Percentiles rank a stretch among this genome's conserved stretches.
phyloP scores from a whole-genome alignment of 2,329 filamentous ascomycete genomes.

The Cordyceps pruinosa region DNA sequence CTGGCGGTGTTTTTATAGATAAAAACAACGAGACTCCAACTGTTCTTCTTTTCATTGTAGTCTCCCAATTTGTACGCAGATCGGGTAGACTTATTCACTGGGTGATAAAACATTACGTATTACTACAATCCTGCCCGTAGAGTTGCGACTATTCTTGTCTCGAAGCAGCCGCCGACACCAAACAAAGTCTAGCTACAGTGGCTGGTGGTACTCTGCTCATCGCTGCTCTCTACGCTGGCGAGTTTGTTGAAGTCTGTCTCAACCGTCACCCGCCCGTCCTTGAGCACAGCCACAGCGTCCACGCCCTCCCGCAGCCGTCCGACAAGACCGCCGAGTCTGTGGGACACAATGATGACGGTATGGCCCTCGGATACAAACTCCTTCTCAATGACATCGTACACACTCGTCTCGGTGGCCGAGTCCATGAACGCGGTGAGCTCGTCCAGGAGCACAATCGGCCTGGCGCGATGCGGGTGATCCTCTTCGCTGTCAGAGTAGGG shows the following conservation, averaged over 20 bases:
- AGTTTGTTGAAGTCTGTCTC: slow-evolving; percentile 1
- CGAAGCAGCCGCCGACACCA: background rate
- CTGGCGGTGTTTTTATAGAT: too few species aligned
- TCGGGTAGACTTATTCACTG: too few species aligned
- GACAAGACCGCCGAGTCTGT: slow-evolving; percentile 23
- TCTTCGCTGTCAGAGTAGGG: slow-evolving; percentile 1
- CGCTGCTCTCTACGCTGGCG: background rate
- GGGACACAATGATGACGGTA: slow-evolving; percentile 30
- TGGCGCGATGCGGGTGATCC: slow-evolving; percentile 11
- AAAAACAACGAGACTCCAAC: too few species aligned
- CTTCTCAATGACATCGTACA: slow-evolving; percentile 24
- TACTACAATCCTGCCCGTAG: too few species aligned
- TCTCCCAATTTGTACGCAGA: too few species aligned
- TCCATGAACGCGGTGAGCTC: slow-evolving; percentile 28
- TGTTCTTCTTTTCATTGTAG: too few species aligned
- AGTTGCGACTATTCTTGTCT: background rate
- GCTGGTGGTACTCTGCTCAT: background rate
- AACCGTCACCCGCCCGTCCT: slow-evolving; percentile 4
- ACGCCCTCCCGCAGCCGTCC: slow-evolving; percentile 19
- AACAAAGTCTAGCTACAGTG: background rate
- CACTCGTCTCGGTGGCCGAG: slow-evolving; percentile 23
- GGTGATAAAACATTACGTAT: too few species aligned
- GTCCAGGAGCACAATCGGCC: slow-evolving; percentile 27
- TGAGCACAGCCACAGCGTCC: slow-evolving; percentile 23
- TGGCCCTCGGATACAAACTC: slow-evolving; percentile 24